A percentile compares a stretch with the other conserved stretches of the same genome.
phyloP scores from a whole-genome alignment of 2,329 filamentous ascomycete genomes.

The Chrysosphaeria jannelii region DNA sequence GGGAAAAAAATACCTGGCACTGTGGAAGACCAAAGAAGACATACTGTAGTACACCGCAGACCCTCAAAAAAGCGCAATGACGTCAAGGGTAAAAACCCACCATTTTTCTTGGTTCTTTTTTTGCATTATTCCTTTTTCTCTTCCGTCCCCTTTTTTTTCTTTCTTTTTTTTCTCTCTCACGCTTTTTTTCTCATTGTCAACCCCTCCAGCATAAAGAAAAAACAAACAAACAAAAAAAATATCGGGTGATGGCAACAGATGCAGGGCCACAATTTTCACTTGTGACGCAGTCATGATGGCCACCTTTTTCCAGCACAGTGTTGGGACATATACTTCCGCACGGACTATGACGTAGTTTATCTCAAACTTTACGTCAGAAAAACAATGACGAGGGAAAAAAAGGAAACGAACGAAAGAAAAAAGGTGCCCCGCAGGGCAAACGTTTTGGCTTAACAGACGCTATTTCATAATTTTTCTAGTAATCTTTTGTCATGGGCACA shows the following conservation, averaged over 20 bases:
- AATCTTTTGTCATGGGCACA: neutral
- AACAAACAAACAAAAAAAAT: neutral
- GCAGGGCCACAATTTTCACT: too few relatives aligned
- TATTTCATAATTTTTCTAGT: neutral
- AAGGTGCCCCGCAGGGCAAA: constrained; percentile 8
- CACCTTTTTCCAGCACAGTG: too few relatives aligned
- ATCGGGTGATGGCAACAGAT: too few relatives aligned
- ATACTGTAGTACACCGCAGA: neutral
- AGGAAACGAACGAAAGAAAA: constrained; percentile 23
- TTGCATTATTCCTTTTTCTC: neutral
- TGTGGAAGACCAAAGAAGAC: neutral
- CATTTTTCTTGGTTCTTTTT: neutral
- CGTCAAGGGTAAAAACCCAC: neutral
- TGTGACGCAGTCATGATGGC: too few relatives aligned
- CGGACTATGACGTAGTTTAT: too few relatives aligned
- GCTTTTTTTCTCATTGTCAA: neutral
- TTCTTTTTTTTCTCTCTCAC: neutral
- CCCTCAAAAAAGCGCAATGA: neutral
- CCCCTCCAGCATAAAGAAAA: neutral
- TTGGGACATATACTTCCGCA: too few relatives aligned
- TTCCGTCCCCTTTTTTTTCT: neutral
- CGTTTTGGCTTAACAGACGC: neutral
- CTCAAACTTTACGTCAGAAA: too few relatives aligned
- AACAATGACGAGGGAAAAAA: neutral
- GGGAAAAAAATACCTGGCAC: too few relatives aligned